Base-by-base conservation (phyloP, 108 stramenopile genomes). In the Seminavis robusta region DNA sequence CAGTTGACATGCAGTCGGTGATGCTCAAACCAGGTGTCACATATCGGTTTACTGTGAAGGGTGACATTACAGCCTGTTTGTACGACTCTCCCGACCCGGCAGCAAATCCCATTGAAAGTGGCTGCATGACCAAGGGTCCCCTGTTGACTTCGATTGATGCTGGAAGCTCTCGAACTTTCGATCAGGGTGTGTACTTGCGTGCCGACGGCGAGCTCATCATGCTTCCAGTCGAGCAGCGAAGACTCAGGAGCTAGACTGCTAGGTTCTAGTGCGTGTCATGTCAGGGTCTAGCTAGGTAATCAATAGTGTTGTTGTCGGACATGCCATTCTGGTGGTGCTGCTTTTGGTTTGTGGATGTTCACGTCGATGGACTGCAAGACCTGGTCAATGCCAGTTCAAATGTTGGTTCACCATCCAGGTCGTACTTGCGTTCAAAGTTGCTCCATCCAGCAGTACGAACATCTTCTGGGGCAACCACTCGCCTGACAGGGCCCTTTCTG, bases 381-480 rank as follows among this genome's bases (percentile, higher is more conserved):
- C 6, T 41, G 41, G 41, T 33, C 2, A 75, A 58, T 17, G 34
- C 16, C 32, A 77, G 38, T 44, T 71, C 76, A 34, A 54, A 71
- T 6, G 63, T 65, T 33, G 34, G n/a, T 29, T 77, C 76, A 3
- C 65, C 69, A 34, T 33, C 60, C 0, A 34, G 43, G 30, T 56
- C 33, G 52, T 77, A 77, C 36, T 77, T 77, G 36, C 48, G 29
- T 45, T 77, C 76, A 71, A 77, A 77, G 44, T 71, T 71, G 43
- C 65, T 71, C 65, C 53, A 71, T 25, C 60, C 13, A 37, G 9
- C 36, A 37, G 36, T 37, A 13, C 13, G 11, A 37, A 9, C 36
- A 37, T 37, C 36, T 9, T 37, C 36, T 37, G 36, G 36, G 36
- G 47, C 20, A 23, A 8, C 21, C 20, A 28, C 15, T 23, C 5